Evolutionary conservation across 1,284 basidiomycete species (phyloP).

Genomic region (Ustilago tritici): DNA sequence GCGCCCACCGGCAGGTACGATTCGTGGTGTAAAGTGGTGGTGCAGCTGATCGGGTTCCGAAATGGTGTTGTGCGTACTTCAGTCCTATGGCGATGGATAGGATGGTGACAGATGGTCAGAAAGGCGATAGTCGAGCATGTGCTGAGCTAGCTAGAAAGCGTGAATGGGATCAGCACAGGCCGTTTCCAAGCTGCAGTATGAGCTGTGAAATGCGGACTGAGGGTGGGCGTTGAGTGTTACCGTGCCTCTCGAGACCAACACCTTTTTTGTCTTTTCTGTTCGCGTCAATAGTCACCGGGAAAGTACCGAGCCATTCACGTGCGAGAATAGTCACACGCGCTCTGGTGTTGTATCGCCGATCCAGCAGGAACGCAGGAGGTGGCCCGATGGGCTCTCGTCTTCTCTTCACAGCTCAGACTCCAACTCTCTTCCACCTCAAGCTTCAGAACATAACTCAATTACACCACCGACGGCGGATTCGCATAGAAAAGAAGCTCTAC

Average conservation of each 20-base stretch:
- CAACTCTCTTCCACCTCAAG: neutral
- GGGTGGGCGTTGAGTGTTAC: conserved; percentile 1
- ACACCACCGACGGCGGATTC: too few species aligned
- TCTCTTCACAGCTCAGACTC: neutral
- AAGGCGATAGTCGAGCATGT: neutral
- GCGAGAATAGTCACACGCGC: conserved; percentile 14
- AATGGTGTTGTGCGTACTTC: neutral
- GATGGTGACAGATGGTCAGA: neutral
- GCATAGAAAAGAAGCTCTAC: too few species aligned
- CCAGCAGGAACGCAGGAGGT: neutral
- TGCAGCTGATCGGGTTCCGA: neutral
- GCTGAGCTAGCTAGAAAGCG: conserved; percentile 8
- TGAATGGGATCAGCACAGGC: conserved; percentile 26
- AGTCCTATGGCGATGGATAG: too few species aligned
- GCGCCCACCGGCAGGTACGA: neutral
- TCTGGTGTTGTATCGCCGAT: conserved; percentile 18
- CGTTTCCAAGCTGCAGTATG: conserved; percentile 16
- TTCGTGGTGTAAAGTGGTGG: neutral
- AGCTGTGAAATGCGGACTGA: neutral
- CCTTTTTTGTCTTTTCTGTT: neutral
- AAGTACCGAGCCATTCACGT: conserved; percentile 7
- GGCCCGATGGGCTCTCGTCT: conserved; percentile 9
- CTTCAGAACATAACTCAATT: neutral
- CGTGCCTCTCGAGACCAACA: too few species aligned
- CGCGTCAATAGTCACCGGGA: neutral